phyloP scores from a whole-genome alignment of 352 stramenopile genomes.

The Phytophthora cajani region DNA sequence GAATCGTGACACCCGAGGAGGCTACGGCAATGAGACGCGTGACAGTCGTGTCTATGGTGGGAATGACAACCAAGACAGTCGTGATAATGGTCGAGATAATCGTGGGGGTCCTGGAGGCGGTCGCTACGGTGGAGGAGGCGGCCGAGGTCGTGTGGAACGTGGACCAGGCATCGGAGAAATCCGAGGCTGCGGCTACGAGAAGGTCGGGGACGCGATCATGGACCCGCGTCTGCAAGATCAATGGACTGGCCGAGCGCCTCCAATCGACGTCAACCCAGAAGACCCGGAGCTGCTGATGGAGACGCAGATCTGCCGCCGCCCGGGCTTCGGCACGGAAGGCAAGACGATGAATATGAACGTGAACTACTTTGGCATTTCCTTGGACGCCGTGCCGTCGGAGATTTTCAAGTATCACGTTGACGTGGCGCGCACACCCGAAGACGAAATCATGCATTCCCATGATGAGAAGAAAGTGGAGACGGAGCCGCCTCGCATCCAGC shows the following conservation, averaged over 20 bases:
- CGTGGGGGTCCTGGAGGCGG: not conserved
- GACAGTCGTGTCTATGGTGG: slow-evolving; percentile 1
- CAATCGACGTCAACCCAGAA: slow-evolving; percentile 27
- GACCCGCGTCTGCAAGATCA: slow-evolving; percentile 50
- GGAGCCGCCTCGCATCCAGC: slow-evolving; percentile 41
- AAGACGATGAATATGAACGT: slow-evolving; percentile 41
- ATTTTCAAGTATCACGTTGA: slow-evolving; percentile 78
- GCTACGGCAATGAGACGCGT: not conserved
- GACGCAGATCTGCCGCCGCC: slow-evolving; percentile 48
- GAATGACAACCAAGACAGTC: not conserved
- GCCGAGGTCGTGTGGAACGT: slow-evolving; percentile 2
- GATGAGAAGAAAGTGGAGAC: slow-evolving; percentile 27
- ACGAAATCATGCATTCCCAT: slow-evolving; percentile 33
- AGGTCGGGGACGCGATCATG: slow-evolving; percentile 48
- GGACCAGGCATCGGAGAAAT: slow-evolving; percentile 12
- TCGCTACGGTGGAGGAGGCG: slow-evolving; percentile 9
- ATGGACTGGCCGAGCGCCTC: slow-evolving; percentile 41
- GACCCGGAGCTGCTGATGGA: slow-evolving; percentile 38
- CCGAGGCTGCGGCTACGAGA: slow-evolving; percentile 56
- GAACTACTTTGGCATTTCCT: slow-evolving; percentile 64
- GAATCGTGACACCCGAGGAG: not conserved
- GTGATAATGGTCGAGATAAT: not conserved
- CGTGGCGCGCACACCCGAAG: slow-evolving; percentile 41
- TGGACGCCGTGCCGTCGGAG: slow-evolving; percentile 46
- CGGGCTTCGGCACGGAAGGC: slow-evolving; percentile 35